Conservation (phyloP, 352 stramenopile genomes). For the Pythium utonaiense region DNA sequence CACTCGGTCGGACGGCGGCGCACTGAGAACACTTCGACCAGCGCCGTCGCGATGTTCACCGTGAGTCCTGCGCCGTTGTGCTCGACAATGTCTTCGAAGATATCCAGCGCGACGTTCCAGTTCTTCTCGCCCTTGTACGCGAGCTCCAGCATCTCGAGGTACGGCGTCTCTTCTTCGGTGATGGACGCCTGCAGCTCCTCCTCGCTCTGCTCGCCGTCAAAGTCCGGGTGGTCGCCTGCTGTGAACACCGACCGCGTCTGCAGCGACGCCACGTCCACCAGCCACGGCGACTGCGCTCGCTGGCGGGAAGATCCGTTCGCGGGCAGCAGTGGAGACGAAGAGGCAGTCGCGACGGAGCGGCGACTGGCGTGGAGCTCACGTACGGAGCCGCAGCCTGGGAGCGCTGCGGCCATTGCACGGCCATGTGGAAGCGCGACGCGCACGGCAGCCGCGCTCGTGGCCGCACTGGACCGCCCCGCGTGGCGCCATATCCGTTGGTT, state of each 20-base stretch:
- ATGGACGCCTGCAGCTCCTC: neutral
- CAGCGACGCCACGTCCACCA: neutral
- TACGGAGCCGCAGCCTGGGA: neutral
- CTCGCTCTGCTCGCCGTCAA: slow-evolving; percentile 4
- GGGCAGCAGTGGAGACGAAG: neutral
- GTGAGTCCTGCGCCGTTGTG: slow-evolving; percentile 33
- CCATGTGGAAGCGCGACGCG: neutral
- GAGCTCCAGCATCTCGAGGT: slow-evolving; percentile 27
- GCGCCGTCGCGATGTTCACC: slow-evolving; percentile 43
- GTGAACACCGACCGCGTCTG: slow-evolving; percentile 16
- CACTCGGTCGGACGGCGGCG: slow-evolving; percentile 45
- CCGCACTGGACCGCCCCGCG: slow-evolving; percentile 1
- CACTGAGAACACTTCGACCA: slow-evolving; percentile 60
- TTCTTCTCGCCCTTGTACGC: slow-evolving; percentile 34
- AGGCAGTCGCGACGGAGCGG: neutral
- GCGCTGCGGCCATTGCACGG: neutral
- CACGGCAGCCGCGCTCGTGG: neutral
- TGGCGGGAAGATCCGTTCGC: neutral
- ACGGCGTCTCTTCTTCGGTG: slow-evolving; percentile 18
- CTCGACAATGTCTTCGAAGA: slow-evolving; percentile 45
- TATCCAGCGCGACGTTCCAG: slow-evolving; percentile 43
- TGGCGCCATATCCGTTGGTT: slow-evolving; percentile 27
- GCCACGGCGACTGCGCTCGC: slow-evolving; percentile 6
- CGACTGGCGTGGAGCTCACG: slow-evolving; percentile 13
- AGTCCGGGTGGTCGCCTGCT: slow-evolving; percentile 11